These are phyloP conservation scores for Rhynchospora pubera DNA, from an alignment of 176 grass and related monocot species.

Conservation along the genomic window DNA sequence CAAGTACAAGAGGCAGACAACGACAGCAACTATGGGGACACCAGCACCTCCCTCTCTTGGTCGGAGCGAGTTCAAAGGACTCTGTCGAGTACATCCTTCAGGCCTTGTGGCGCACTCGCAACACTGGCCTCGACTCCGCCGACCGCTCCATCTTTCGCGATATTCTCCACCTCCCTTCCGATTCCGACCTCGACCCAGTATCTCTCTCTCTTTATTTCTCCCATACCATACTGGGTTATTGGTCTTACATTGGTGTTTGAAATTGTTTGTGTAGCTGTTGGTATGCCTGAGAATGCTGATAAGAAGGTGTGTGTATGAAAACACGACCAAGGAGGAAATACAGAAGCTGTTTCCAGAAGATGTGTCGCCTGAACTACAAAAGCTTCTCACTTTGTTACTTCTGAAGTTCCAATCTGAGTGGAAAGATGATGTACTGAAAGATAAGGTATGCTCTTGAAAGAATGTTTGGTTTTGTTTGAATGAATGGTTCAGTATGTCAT, in stretches of 20 bases:
- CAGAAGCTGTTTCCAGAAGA: slow-evolving; percentile 61
- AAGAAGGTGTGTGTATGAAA: slow-evolving; percentile 47
- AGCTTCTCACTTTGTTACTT: slow-evolving; percentile 71
- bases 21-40: slow-evolving; percentile 52
- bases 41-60: slow-evolving; percentile 53
- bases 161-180: slow-evolving; percentile 53
- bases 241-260: neutral
- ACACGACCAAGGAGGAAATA: slow-evolving; percentile 52
- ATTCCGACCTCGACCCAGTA: slow-evolving; percentile 78
- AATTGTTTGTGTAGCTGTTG: slow-evolving; percentile 45
- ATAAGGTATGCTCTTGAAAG: slow-evolving; percentile 37
- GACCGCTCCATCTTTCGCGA: slow-evolving; percentile 71
- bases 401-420: slow-evolving; percentile 88
- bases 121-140: slow-evolving; percentile 81
- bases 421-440: slow-evolving; percentile 52
- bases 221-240: neutral
- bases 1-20: too few species aligned
- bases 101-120: slow-evolving; percentile 87
- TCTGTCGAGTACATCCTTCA: slow-evolving; percentile 86
- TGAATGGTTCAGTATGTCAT: neutral
- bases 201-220: neutral
- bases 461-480: slow-evolving; percentile 2
- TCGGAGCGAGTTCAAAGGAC: slow-evolving; percentile 72
- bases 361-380: slow-evolving; percentile 60
- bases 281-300: slow-evolving; percentile 78